These are phyloP conservation scores for Trichophaea hybrida DNA, from an alignment of 2,329 filamentous ascomycete species.

Conservation along the genomic window DNA sequence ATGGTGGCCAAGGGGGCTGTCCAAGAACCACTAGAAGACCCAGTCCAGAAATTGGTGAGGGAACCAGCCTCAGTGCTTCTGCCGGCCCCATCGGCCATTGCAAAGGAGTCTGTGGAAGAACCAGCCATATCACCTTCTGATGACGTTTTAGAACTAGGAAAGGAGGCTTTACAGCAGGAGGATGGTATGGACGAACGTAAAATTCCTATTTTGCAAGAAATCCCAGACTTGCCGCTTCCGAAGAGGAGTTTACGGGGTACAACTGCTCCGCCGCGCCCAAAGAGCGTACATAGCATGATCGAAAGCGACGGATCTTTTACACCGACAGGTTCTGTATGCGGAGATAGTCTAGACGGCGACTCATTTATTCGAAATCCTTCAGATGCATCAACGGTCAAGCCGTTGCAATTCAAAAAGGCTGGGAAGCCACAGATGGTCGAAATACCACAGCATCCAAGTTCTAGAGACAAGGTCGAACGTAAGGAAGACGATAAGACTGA, in stretches of 20 bases:
- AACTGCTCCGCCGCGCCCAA: constrained; percentile 24
- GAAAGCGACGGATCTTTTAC: constrained; percentile 17
- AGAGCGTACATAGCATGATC: constrained; percentile 18
- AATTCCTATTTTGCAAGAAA: too few relatives aligned
- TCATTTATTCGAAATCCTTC: constrained; percentile 15
- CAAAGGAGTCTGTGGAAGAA: too few relatives aligned
- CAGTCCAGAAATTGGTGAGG: not conserved
- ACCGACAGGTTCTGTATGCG: constrained; percentile 10
- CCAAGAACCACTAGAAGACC: not conserved
- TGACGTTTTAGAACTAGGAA: too few relatives aligned
- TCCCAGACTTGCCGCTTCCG: constrained; percentile 17
- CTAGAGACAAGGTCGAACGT: not conserved
- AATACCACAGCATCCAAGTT: not conserved
- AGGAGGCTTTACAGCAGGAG: too few relatives aligned
- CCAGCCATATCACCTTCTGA: too few relatives aligned
- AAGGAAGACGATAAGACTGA: constrained; percentile 24
- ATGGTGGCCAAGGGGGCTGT: not conserved
- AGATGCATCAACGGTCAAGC: constrained; percentile 20
- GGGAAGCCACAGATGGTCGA: not conserved
- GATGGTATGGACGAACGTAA: too few relatives aligned
- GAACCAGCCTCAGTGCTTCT: too few relatives aligned
- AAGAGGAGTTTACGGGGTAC: constrained; percentile 25
- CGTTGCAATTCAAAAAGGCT: constrained; percentile 8
- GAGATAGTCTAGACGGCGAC: constrained; percentile 3
- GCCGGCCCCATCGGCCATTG: too few relatives aligned